Conservation (phyloP, 768 basidiomycete species). For the Mycena kentingensis region DNA sequence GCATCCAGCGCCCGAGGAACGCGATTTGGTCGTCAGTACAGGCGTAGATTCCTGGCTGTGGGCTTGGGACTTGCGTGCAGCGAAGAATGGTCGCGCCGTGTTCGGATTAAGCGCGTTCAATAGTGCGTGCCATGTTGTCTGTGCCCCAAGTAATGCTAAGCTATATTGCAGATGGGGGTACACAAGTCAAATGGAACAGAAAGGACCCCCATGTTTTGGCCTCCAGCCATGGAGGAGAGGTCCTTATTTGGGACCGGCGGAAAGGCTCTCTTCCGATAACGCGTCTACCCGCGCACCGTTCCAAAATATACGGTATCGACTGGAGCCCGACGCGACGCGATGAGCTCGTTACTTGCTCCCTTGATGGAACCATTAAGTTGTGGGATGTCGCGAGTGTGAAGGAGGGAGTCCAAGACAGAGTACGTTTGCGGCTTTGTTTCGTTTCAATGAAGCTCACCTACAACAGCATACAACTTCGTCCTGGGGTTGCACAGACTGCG, state of each 20-base stretch:
- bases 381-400: conserved; percentile 8
- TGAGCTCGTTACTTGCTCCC: conserved; percentile 90
- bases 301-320: conserved; percentile 97
- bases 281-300: conserved; percentile 76
- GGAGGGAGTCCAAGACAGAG: not conserved
- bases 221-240: conserved; percentile 83
- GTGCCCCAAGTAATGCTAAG: not conserved
- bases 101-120: conserved; percentile 72
- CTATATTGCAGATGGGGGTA: conserved; percentile 68
- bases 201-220: conserved; percentile 85
- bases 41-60: conserved; percentile 94
- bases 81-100: conserved; percentile 62
- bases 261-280: conserved; percentile 86
- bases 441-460: not conserved
- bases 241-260: conserved; percentile 94
- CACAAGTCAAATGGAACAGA: conserved; percentile 97
- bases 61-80: conserved; percentile 84
- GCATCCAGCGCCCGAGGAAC: conserved; percentile 81
- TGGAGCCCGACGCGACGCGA: conserved; percentile 80
- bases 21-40: conserved; percentile 84
- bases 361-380: conserved; percentile 87
- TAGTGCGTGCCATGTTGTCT: conserved; percentile 33
- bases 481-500: conserved; percentile 9
- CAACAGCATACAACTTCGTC: not conserved
- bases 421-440: not conserved